These are phyloP conservation scores for Ploettnerulaceae sp. DNA, from an alignment of 2,329 filamentous ascomycete genomes.

Conservation along the genomic window DNA sequence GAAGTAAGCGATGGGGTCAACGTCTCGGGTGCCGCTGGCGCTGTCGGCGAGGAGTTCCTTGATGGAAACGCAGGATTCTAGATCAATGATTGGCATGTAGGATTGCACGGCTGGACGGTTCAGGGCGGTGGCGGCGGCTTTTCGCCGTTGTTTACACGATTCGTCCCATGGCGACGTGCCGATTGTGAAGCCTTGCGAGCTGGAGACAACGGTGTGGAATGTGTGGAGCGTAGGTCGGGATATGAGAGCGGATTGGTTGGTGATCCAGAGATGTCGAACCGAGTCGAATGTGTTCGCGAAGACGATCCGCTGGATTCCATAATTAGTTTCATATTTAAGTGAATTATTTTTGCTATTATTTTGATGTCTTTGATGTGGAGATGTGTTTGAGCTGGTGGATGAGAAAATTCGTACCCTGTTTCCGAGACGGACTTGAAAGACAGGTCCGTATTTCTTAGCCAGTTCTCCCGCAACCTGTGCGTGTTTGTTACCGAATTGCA, in stretches of 20 bases:
- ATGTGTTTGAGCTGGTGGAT: neutral
- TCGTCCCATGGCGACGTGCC: constrained; percentile 83
- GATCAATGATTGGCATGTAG: constrained; percentile 78
- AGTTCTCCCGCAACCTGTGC: constrained; percentile 50
- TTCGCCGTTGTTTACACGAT: constrained; percentile 70
- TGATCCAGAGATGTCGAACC: constrained; percentile 71
- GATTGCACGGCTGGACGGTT: constrained; percentile 71
- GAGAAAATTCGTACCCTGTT: constrained; percentile 48
- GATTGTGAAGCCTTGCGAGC: constrained; percentile 74
- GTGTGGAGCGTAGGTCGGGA: constrained; percentile 75
- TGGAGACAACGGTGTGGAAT: constrained; percentile 74
- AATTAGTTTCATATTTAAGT: constrained; percentile 3
- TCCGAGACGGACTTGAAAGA: constrained; percentile 64
- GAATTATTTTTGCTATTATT: too few relatives aligned
- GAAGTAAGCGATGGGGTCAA: constrained; percentile 70
- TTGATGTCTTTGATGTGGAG: neutral
- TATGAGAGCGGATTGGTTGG: constrained; percentile 71
- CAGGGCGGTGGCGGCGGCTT: constrained; percentile 72
- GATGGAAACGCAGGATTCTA: constrained; percentile 68
- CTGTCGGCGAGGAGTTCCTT: constrained; percentile 65
- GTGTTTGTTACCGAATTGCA: constrained; percentile 55
- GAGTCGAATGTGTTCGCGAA: constrained; percentile 76
- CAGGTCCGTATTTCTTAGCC: constrained; percentile 57
- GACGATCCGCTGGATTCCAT: constrained; percentile 52
- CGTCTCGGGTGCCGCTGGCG: constrained; percentile 53